These are phyloP conservation scores for Fusarium protoensiforme DNA, from an alignment of 2,329 filamentous ascomycete genomes.

Conservation along the genomic window DNA sequence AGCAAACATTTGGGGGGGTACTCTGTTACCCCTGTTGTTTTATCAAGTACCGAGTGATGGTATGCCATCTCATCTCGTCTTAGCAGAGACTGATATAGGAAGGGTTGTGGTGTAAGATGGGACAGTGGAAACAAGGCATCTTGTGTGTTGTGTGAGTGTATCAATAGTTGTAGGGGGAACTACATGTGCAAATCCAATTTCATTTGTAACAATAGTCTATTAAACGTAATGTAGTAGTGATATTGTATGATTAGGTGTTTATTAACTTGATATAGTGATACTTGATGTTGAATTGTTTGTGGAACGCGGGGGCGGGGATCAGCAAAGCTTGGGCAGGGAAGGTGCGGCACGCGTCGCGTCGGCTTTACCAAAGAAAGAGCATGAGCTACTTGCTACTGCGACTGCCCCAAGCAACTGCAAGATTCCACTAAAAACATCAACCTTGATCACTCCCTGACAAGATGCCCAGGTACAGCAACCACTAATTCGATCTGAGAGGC, in stretches of 20 bases:
- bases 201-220: not conserved
- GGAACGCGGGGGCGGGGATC: conserved; percentile 36
- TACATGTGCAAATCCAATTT: not conserved
- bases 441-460: conserved; percentile 25
- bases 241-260: too few species aligned
- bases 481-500: not conserved
- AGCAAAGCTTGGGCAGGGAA: conserved; percentile 3
- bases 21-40: not conserved
- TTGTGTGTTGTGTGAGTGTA: not conserved
- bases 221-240: not conserved
- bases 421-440: conserved; percentile 29
- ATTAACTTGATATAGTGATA: too few species aligned
- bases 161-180: not conserved
- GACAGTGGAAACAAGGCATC: not conserved
- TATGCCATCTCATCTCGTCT: not conserved
- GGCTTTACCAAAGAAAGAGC: conserved; percentile 14
- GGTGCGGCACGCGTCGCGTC: conserved; percentile 37
- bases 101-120: not conserved
- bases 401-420: not conserved
- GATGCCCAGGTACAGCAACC: conserved; percentile 39
- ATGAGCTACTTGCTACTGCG: not conserved
- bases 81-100: not conserved
- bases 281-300: conserved; percentile 3
- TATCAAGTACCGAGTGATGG: conserved; percentile 6
- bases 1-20: not conserved